These are phyloP conservation scores for Naematelia encephala DNA, from an alignment of 768 basidiomycete species.

Conservation along the genomic window DNA sequence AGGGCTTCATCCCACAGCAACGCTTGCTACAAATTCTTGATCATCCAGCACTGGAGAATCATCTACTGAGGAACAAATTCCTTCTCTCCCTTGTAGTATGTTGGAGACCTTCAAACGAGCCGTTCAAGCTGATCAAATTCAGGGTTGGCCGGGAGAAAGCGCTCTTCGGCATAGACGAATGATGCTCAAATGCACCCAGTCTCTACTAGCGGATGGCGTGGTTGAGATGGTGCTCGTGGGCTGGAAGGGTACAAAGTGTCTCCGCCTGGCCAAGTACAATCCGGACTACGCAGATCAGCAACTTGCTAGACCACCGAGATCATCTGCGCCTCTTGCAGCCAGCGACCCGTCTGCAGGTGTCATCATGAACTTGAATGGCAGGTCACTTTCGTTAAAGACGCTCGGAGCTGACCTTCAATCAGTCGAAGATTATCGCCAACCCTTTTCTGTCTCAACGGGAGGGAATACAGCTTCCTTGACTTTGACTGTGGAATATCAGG, in stretches of 20 bases:
- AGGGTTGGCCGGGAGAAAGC: conserved; percentile 31
- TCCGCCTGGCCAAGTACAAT: conserved; percentile 39
- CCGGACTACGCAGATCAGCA: conserved; percentile 15
- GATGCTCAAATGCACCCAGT: conserved; percentile 19
- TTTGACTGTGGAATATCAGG: conserved; percentile 19
- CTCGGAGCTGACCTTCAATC: background rate
- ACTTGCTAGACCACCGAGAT: background rate
- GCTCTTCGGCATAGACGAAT: conserved; percentile 26
- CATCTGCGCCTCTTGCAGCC: background rate
- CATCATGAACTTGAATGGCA: background rate
- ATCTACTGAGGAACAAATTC: conserved; percentile 24
- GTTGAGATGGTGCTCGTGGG: conserved; percentile 34
- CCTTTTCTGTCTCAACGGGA: conserved; percentile 13
- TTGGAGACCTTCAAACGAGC: background rate
- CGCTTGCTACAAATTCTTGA: conserved; percentile 36
- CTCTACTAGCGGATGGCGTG: conserved; percentile 25
- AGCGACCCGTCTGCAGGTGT: background rate
- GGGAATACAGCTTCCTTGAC: conserved; percentile 11
- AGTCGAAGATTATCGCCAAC: conserved; percentile 7
- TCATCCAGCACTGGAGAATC: conserved; percentile 34
- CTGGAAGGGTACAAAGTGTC: conserved; percentile 17
- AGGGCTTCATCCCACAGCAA: conserved; percentile 34
- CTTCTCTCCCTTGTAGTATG: conserved; percentile 31
- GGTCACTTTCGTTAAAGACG: background rate
- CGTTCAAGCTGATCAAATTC: conserved; percentile 1